Conservation (phyloP, 441 rosid genomes). For the Gossypium schwendimanii region DNA sequence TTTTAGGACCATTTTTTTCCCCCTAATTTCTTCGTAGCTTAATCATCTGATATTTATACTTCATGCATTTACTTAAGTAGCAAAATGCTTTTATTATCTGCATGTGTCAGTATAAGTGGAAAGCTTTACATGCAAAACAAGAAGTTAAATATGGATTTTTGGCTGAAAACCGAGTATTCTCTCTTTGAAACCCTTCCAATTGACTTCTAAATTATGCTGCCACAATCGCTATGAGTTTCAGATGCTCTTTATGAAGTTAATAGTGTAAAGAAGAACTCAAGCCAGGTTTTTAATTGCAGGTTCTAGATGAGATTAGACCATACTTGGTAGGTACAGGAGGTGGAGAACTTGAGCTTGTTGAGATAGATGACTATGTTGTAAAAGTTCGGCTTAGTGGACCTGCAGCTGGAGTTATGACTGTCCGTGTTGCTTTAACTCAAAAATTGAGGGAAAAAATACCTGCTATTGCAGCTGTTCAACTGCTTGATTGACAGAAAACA, state of each 20-base stretch:
- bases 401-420: slow-evolving; percentile 68
- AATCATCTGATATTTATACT: not conserved
- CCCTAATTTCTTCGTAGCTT: not conserved
- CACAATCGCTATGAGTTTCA: not conserved
- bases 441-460: slow-evolving; percentile 64
- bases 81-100: not conserved
- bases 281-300: slow-evolving; percentile 25
- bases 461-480: slow-evolving; percentile 52
- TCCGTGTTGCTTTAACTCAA: slow-evolving; percentile 61
- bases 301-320: slow-evolving; percentile 61
- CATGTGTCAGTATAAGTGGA: not conserved
- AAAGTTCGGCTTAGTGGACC: slow-evolving; percentile 58
- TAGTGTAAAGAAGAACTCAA: not conserved
- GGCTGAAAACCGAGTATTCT: not conserved
- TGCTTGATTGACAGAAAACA: slow-evolving; percentile 40
- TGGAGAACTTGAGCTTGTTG: slow-evolving; percentile 50
- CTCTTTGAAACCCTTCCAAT: not conserved
- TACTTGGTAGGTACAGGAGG: slow-evolving; percentile 66
- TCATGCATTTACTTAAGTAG: not conserved
- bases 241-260: not conserved
- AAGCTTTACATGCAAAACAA: not conserved
- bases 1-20: not conserved
- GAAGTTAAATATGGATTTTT: not conserved
- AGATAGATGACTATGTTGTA: slow-evolving; percentile 46
- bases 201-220: not conserved